A percentile compares a stretch with the other conserved stretches of the same genome.
phyloP scores from a whole-genome alignment of 2,329 filamentous ascomycete species.

The Grosmannia huntii region DNA sequence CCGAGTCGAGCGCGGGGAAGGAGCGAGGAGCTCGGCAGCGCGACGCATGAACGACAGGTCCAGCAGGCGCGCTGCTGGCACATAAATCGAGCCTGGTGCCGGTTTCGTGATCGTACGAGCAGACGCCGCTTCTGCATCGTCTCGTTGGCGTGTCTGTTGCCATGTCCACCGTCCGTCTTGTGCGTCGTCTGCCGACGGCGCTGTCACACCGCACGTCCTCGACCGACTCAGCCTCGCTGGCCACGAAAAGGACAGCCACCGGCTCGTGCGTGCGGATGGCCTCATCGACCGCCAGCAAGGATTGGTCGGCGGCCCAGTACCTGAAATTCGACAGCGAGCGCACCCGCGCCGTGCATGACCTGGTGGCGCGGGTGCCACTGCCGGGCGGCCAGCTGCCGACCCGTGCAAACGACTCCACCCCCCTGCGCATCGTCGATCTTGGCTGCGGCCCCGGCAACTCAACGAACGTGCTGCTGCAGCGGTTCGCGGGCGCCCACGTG shows the following conservation, averaged over 20 bases:
- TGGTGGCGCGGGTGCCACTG: conserved; percentile 33
- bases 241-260: neutral
- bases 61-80: neutral
- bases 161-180: neutral
- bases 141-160: neutral
- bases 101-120: neutral
- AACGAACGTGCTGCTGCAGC: conserved; percentile 31
- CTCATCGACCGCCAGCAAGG: conserved; percentile 9
- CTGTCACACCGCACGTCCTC: neutral
- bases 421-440: conserved; percentile 39
- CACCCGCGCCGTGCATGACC: conserved; percentile 38
- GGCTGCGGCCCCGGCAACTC: conserved; percentile 50
- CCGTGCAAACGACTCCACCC: neutral
- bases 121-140: neutral
- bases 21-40: neutral
- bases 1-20: neutral
- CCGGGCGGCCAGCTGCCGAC: conserved; percentile 9
- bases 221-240: neutral
- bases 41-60: neutral
- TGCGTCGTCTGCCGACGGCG: neutral
- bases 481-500: conserved; percentile 33
- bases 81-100: neutral
- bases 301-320: conserved; percentile 46
- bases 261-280: neutral
- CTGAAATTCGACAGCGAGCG: conserved; percentile 40